Evolutionary conservation across 2,329 filamentous ascomycete species (phyloP), one percentile per base, ranked within the genome.

Genomic region (Aspergillus sp.): DNA sequence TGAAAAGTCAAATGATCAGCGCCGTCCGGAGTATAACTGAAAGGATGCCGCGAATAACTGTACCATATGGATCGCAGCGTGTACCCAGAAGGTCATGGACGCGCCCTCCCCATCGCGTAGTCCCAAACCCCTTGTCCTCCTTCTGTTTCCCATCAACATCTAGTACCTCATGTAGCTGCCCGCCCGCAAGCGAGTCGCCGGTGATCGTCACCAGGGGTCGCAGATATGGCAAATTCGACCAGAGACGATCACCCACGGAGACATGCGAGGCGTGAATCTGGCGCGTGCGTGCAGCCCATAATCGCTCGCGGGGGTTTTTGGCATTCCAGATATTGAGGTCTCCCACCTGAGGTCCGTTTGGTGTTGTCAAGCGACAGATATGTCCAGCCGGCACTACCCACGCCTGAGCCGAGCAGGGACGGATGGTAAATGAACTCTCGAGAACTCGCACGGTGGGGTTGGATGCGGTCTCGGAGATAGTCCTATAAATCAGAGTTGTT

Each of bases 241-340:
- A 95, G 5, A 96, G 78, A 1, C 90, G 81, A 74, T 95, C 89
- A 50, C 86, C 82, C 0, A 85, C 85, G 0, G 81, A 82, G 43
- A 96, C 83, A 70, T 96, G 91, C 2, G 87, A 87, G 13, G 87
- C 84, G 65, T 96, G 89, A 17, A 96, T 81, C 71, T 96, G 90
- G 57, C 87, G 83, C 12, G 90, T 95, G 38, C 91, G 83, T 1
- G 85, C 81, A 1, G 91, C 90, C 91, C 90, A 96, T 78, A 96
- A 91, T 42, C 86, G 82, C 71, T 96, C 91, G 13, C 89, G 84
- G 0, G 90, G 88, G 71, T 95, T 92, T 61, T 86, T 77, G 5
- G 81, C 80, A 65, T 89, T 90, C 89, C 89, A 96, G 65, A 95
- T 82, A 71, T 96, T 96, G 17, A 95, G 77, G 66, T 95, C 91